Base-by-base conservation (phyloP, 495 filamentous ascomycete genomes). In the Entonaema liquescens region DNA sequence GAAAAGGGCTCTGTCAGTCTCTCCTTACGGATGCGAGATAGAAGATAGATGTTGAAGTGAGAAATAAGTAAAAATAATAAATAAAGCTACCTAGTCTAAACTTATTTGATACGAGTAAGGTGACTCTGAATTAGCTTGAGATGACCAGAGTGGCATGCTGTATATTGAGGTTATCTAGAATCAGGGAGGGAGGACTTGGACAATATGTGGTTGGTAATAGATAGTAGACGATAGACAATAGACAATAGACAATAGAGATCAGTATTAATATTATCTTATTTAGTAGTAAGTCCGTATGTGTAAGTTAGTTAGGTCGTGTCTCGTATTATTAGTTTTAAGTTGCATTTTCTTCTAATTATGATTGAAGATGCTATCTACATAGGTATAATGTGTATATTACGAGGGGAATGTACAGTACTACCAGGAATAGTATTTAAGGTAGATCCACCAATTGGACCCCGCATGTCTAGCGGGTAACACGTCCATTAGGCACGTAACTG, bases 361-460 rank as follows among this genome's bases (percentile, higher is more conserved):
- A n/a, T n/a, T n/a, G n/a, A n/a, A n/a, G n/a, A n/a, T n/a, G n/a
- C n/a, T n/a, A n/a, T n/a, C n/a, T n/a, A n/a, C n/a, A n/a, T n/a
- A n/a, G n/a, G n/a, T 33, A 33, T 9, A 33, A 9, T 33, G 3
- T 33, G 5, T 33, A 33, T 33, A 21, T 47, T 8, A 47, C 17
- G 17, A 9, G 19, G 21, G 12, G 42, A 11, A 21, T 44, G 36
- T n/a, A 40, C 13, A 3, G 36, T 40, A 40, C 31, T n/a, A n/a
- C 29, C n/a, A 36, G 15, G 36, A n/a, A n/a, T n/a, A 6, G 25
- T 40, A 35, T 12, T 59, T 67, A 29, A 59, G 40, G 7, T 59
- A 44, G 47, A 62, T 62, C 68, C 68, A 62, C 68, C 57, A 55
- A 25, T 40, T 47, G 40, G 68, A 71, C 68, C 68, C 68, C 68